Evolutionary conservation across 352 stramenopile genomes (phyloP), one percentile per base, ranked within the genome.

Genomic region (Phytophthora litchii): DNA sequence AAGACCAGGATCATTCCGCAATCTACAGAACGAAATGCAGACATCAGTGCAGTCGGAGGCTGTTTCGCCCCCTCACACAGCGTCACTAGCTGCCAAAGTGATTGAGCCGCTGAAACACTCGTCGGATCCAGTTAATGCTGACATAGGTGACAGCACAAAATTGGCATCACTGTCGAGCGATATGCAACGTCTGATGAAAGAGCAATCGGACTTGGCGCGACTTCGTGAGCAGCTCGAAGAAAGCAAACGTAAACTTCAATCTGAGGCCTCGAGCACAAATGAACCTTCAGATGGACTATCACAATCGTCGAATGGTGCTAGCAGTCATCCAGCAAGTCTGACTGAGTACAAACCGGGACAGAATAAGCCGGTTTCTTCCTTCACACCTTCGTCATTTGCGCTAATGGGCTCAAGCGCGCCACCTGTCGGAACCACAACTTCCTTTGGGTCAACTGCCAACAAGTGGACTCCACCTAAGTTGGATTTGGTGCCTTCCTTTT

Each of bases 141-240:
- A 64, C 4, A 10, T 52, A 5, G 38, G 20, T 13, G 40, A n/a
- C 16, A 48, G 46, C 7, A 35, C 54, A 1, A 55, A 61, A 1
- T 27, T 64, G 20, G 16, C 43, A 5, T 61, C 58, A 9, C 37
- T 77, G 12, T 80, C 80, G 31, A 70, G 48, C 0, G 79, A 89
- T 27, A 79, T 85, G 62, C 77, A 88, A 20, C 68, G 57, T 5
- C 21, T 92, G 36, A 86, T 88, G 60, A 87, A 90, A 41, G 73
- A 92, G 17, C 83, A 92, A 49, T 81, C 74, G 6, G 83, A 89
- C 17, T 60, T 92, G 36, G 80, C 76, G 11, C 62, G 72, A 29
- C 49, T 91, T 46, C 81, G 69, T 16, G 62, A 77, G n/a, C 64
- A 91, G 27, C 58, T 90, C 5, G 81, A 92, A 67, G 81, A 89